Evolutionary conservation across 805 yeast genomes (phyloP), one percentile per base, ranked within the genome.

Genomic region (Saccharomycopsis javanensis): DNA sequence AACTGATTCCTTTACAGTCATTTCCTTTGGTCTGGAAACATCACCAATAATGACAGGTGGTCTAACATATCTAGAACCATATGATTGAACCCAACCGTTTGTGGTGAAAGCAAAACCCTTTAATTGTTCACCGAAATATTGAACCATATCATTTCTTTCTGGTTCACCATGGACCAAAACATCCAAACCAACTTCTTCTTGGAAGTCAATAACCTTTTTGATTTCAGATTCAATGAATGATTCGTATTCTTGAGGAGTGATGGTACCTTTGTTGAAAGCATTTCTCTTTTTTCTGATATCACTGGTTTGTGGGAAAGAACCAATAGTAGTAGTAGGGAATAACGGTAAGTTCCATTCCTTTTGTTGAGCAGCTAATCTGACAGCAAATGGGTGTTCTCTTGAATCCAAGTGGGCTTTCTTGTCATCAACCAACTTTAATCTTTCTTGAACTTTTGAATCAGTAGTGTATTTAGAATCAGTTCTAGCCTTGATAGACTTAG

Each of bases 91-190:
- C 99, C 99, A 94, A 78, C 99, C 99, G 83, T 89, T 89, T 68
- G 87, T 80, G 77, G 99, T 94, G 85, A 94, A 94, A 67, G 96
- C 96, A 75, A 87, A 94, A 77, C 99, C 99, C 72, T 88, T 86
- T 74, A 94, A 81, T 81, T 89, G 90, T 81, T 94, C 99, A 82
- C 99, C 99, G 66, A 94, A 94, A 86, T 92, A 94, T 82, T 94
- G 99, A 71, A 94, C 99, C 99, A 94, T 94, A 81, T 94, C 99
- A 81, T 94, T 94, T 85, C 99, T 88, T 85, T 94, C 99, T 77
- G 99, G 99, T 82, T 94, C 99, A 81, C 99, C 99, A 79, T 94
- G 99, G 66, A 94, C 99, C 68, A 92, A 81, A 68, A 94, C 98
- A 73, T 94, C 99, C 69, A 94, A 83, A 68, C 96, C 99, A 71